phyloP scores from a whole-genome alignment of 352 stramenopile genomes.

The Elongisporangium anandrum region DNA sequence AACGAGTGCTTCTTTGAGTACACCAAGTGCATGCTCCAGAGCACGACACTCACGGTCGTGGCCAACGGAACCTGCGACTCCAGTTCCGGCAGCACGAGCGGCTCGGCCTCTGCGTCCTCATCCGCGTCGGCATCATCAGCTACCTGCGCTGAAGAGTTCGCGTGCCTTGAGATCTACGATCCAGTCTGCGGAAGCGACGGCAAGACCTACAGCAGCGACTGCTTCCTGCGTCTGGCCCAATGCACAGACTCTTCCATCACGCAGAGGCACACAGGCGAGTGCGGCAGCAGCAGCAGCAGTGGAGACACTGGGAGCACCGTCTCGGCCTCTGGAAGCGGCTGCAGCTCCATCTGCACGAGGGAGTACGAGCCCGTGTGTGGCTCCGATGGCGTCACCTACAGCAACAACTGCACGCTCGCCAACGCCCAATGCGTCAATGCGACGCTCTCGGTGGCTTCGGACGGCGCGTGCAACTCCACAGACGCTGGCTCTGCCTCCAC shows the following conservation, averaged over 20 bases:
- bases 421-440: conserved; percentile 20
- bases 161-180: conserved; percentile 19
- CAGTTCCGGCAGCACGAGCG: conserved; percentile 4
- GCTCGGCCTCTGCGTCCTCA: background rate
- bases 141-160: conserved; percentile 16
- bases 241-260: conserved; percentile 20
- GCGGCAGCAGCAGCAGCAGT: conserved; percentile 1
- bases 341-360: conserved; percentile 14
- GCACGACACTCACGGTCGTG: conserved; percentile 19
- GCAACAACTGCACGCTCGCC: conserved; percentile 37
- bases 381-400: conserved; percentile 43
- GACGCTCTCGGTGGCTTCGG: conserved; percentile 17
- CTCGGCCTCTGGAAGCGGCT: background rate
- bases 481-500: background rate
- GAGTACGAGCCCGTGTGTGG: conserved; percentile 33
- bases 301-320: background rate
- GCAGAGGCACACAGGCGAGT: conserved; percentile 16
- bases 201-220: conserved; percentile 44
- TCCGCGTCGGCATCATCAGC: background rate
- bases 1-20: conserved; percentile 46
- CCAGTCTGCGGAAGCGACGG: conserved; percentile 42
- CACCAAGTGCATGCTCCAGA: conserved; percentile 22
- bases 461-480: conserved; percentile 14
- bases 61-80: conserved; percentile 16
- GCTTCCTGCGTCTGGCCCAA: conserved; percentile 16